Evolutionary conservation across 2,329 filamentous ascomycete genomes (phyloP), one percentile per base, ranked within the genome.

Genomic region (Penicillium digitatum): DNA sequence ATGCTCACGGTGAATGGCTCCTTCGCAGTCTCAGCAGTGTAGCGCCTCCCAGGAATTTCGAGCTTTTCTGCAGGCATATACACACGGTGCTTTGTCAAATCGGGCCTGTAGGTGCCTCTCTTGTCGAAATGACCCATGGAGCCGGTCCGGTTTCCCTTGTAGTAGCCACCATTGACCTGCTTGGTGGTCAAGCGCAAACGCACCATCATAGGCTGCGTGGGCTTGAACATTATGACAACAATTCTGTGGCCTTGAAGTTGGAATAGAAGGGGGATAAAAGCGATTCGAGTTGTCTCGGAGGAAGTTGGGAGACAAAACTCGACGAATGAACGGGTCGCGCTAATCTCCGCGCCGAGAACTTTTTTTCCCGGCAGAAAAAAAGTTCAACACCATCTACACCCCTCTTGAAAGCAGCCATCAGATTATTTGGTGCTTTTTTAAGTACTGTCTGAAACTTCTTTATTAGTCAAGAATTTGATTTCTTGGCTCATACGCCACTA

Each of bases 131-230:
- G 84, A 73, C 94, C 94, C 85, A 95, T 91, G 39, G 88, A 85
- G 1, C 94, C 94, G 0, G 90, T 87, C 44, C 92, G 82, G 67
- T 88, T 96, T 71, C 94, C 94, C 81, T 97, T 97, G 85, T 99
- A 99, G 84, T 87, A 99, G 64, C 92, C 93, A 71, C 90, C 90
- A 73, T 88, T 89, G 72, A 93, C 87, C 75, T 94, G 87, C 78
- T 99, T 99, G 64, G 93, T 95, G 12, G 90, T 96, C 69, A 99
- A 83, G 69, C 93, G 90, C 74, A 90, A 82, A 55, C 83, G 82
- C 71, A 85, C 79, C 65, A 82, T 81, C 67, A 95, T 85, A 32
- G 74, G 69, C 52, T 71, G 65, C 37, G 76, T 73, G 34, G 76
- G 74, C 62, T 74, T 76, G 58, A 78, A 73, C 73, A 76, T 75